Percentiles rank a stretch among this genome's conserved stretches.
These are phyloP conservation scores for Geotrichum candidum DNA, from an alignment of 1,139 yeast genomes.

Conservation along the genomic window DNA sequence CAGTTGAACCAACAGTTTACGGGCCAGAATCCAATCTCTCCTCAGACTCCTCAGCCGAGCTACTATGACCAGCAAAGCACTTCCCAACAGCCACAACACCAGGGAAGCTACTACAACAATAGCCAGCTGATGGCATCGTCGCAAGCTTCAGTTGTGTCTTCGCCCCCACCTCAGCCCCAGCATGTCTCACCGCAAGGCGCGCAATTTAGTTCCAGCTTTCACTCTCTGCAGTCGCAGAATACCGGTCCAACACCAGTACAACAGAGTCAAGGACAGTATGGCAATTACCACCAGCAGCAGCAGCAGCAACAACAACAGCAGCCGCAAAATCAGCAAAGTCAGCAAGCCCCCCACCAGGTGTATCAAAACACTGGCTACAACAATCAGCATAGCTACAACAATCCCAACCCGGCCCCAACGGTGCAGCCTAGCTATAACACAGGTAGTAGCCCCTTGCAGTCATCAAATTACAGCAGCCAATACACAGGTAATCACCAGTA, in stretches of 20 bases:
- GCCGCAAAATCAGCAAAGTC: not conserved
- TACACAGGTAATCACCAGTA: no score
- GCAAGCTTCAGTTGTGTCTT: not conserved
- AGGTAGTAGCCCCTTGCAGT: not conserved
- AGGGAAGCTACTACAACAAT: not conserved
- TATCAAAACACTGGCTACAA: no score
- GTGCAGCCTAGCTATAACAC: not conserved
- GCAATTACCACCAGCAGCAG: not conserved
- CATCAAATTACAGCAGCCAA: no score
- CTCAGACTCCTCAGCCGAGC: no score
- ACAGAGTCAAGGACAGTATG: no score
- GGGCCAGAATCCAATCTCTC: no score
- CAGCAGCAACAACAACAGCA: not conserved
- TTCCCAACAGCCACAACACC: not conserved
- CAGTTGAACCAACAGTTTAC: not conserved
- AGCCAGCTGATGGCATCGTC: not conserved
- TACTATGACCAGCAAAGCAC: not conserved
- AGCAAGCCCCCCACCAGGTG: not conserved
- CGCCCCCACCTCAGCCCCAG: no score
- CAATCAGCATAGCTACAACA: not conserved
- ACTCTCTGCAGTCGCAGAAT: no score
- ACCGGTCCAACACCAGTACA: no score
- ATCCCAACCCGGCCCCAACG: not conserved
- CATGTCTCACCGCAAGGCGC: not conserved
- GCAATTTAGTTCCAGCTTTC: not conserved